Conservation (phyloP, 208 protist species). For the Phytomonas francai region DNA sequence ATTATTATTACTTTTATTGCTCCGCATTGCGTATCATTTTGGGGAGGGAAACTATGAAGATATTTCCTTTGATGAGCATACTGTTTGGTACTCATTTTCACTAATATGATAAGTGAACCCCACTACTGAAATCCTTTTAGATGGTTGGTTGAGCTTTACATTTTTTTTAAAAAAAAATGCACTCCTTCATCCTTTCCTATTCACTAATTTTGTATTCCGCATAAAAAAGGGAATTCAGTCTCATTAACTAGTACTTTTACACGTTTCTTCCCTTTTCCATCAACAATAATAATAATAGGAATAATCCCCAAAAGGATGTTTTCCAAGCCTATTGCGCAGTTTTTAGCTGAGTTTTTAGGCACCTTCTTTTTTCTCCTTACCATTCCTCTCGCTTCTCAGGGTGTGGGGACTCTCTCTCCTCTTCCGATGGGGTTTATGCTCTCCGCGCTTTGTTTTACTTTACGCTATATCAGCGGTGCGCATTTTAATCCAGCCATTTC, state of each 20-base stretch:
- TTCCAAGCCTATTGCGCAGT: conserved; percentile 54
- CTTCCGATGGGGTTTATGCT: conserved; percentile 86
- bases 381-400: conserved; percentile 55
- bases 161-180: conserved; percentile 5
- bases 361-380: conserved; percentile 83
- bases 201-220: neutral
- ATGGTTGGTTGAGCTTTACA: neutral
- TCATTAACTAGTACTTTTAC: neutral
- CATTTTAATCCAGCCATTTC: conserved; percentile 92
- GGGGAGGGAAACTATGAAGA: neutral
- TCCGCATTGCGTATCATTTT: neutral
- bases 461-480: conserved; percentile 88
- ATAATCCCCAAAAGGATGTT: conserved; percentile 23
- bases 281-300: conserved; percentile 1
- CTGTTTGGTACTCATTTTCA: neutral
- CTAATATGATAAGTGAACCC: neutral
- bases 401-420: conserved; percentile 59
- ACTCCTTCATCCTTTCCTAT: neutral
- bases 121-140: conserved; percentile 1
- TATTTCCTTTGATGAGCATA: conserved; percentile 1
- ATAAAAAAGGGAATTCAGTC: neutral
- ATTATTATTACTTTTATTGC: neutral
- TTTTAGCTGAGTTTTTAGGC: conserved; percentile 76
- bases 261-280: neutral
- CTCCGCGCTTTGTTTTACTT: conserved; percentile 84